phyloP scores from a whole-genome alignment of 306 rosid genomes.

The Casuarina cunninghamiana region DNA sequence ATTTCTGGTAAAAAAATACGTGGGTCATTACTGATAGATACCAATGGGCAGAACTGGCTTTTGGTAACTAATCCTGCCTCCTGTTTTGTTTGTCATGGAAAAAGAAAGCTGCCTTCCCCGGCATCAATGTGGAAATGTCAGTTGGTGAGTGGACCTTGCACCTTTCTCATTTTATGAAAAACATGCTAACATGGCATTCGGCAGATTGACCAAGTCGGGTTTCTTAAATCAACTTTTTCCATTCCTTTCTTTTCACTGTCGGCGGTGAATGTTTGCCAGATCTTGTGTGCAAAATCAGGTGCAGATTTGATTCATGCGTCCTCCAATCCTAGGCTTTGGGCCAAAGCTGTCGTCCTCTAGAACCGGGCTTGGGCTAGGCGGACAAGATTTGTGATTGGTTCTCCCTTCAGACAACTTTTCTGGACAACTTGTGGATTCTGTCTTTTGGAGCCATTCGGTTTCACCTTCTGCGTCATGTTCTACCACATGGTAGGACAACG shows the following conservation, averaged over 20 bases:
- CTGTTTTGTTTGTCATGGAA: conserved; percentile 36
- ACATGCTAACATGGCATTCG: background rate
- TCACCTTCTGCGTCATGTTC: background rate
- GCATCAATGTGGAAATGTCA: background rate
- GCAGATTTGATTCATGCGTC: background rate
- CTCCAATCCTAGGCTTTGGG: background rate
- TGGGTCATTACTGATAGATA: background rate
- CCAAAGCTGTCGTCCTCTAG: background rate
- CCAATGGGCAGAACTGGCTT: background rate
- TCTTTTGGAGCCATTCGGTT: background rate
- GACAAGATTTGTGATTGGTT: background rate
- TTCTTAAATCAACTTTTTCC: no score
- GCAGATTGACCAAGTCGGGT: no score
- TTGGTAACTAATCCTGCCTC: background rate
- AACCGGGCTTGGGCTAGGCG: background rate
- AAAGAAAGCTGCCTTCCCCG: conserved; percentile 8
- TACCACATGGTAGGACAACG: background rate
- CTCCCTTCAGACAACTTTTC: background rate
- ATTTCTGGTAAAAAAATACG: background rate
- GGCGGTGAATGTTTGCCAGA: no score
- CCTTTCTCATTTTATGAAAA: background rate
- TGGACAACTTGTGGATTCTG: background rate
- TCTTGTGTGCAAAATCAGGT: background rate
- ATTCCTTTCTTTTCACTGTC: no score
- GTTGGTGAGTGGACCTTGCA: background rate